Percentiles rank a stretch among this genome's conserved stretches.
phyloP scores from a whole-genome alignment of 495 filamentous ascomycete species.

The Staphylotrichum tortipilum region DNA sequence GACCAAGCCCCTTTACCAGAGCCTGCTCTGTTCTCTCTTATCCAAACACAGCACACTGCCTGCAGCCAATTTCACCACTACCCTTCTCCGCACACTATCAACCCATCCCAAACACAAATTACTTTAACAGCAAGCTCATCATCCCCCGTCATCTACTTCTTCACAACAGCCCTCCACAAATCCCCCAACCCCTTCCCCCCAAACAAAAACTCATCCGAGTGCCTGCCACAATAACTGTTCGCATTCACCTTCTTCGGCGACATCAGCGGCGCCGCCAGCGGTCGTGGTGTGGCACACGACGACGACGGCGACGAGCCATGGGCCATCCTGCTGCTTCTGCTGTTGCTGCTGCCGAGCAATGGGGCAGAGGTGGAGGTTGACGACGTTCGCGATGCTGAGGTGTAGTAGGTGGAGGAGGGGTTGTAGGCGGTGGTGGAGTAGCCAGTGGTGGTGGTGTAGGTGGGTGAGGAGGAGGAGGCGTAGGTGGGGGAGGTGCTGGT shows the following conservation, averaged over 20 bases:
- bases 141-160: neutral
- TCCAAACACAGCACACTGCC: too few species aligned
- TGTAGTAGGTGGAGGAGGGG: too few species aligned
- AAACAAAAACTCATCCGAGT: slow-evolving; percentile 27
- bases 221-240: slow-evolving; percentile 29
- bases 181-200: slow-evolving; percentile 20
- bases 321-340: too few species aligned
- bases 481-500: neutral
- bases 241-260: slow-evolving; percentile 21
- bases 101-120: too few species aligned
- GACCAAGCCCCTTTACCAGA: too few species aligned
- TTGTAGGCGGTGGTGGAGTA: neutral
- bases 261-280: too few species aligned
- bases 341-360: neutral
- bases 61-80: too few species aligned
- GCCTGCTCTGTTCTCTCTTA: too few species aligned
- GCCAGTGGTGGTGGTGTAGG: neutral
- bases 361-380: neutral
- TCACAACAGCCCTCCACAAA: slow-evolving; percentile 21
- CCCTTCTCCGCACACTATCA: too few species aligned
- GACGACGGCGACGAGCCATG: neutral
- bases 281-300: too few species aligned
- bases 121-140: too few species aligned
- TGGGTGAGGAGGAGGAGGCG: too few species aligned
- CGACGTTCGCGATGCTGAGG: neutral